Evolutionary conservation across 169 alveolate genomes (phyloP), one percentile per base, ranked within the genome.

Genomic region (Cryptosporidium parvum): DNA sequence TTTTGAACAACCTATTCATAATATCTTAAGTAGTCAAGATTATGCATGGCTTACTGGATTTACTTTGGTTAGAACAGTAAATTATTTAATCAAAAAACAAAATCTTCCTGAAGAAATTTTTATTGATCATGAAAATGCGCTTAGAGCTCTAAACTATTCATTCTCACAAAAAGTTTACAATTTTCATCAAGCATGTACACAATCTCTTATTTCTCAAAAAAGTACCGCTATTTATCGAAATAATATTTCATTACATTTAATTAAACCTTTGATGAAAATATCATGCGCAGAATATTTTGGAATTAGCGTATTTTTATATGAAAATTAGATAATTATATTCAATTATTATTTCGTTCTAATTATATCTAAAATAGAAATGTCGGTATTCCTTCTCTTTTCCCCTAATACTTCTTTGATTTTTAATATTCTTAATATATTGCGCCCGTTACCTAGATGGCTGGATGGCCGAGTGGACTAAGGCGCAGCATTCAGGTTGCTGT

Each of bases 381-480:
- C 0, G 44, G 2, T 65, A 3, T 26, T 7, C 14, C 16, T 52
- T 26, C 23, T n/a, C 35, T 31, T 8, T n/a, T 9, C 9, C 29
- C 9, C 7, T 16, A 29, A 8, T 52, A n/a, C 0, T 52, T 8
- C 29, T 18, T 7, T 73, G 0, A 3, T 73, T 73, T 53, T 59
- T 45, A 6, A 53, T 31, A 33, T 53, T 18, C 37, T 29, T 37
- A 10, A 6, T 35, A 45, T 2, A 2, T 10, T 26, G 33, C 69
- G 26, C 33, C 44, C 14, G 62, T 52, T 3, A 21, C 16, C 23
- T 26, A 35, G 56, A 62, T 5, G 89, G 89, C 89, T 80, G 89
- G 89, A 58, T 80, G 89, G 89, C 89, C 89, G 89, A 80, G 89
- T 80, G 89, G 89, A 80, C 89, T 59, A 80, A 80, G 89, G 89